phyloP scores from a whole-genome alignment of 2,329 filamentous ascomycete genomes.

The Chaetomiaceae sp. region DNA sequence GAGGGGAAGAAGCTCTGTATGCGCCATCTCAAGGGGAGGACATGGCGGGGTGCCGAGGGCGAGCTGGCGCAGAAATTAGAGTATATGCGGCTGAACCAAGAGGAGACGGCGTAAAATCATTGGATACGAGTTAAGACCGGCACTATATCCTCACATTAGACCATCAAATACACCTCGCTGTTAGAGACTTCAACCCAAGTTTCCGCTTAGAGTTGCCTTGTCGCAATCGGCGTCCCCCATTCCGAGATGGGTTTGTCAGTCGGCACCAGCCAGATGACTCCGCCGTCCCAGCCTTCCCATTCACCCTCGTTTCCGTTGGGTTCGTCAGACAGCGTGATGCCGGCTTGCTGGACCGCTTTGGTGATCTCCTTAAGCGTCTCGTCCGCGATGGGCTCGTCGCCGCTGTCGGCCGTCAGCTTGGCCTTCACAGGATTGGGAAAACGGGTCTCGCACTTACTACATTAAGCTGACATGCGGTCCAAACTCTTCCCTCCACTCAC shows the following conservation, averaged over 20 bases:
- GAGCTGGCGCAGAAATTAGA: constrained; percentile 23
- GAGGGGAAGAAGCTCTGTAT: constrained; percentile 43
- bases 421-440: too few species aligned
- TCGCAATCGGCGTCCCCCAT: constrained; percentile 32
- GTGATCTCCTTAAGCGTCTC: constrained; percentile 23
- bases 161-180: too few species aligned
- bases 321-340: constrained; percentile 16
- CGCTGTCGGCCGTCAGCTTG: constrained; percentile 21
- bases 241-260: constrained; percentile 28
- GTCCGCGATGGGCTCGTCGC: constrained; percentile 25
- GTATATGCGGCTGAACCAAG: constrained; percentile 21
- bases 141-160: too few species aligned
- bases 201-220: constrained; percentile 21
- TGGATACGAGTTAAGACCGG: too few species aligned
- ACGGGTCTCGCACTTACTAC: constrained; percentile 27
- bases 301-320: neutral
- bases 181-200: too few species aligned
- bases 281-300: constrained; percentile 28
- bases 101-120: neutral
- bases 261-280: constrained; percentile 31
- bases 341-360: constrained; percentile 24
- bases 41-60: constrained; percentile 41
- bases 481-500: constrained; percentile 26
- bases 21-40: constrained; percentile 47
- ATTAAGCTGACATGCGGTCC: constrained; percentile 33